Base-by-base conservation (phyloP, 1,284 basidiomycete genomes). In the Pseudozyma thailandica region DNA sequence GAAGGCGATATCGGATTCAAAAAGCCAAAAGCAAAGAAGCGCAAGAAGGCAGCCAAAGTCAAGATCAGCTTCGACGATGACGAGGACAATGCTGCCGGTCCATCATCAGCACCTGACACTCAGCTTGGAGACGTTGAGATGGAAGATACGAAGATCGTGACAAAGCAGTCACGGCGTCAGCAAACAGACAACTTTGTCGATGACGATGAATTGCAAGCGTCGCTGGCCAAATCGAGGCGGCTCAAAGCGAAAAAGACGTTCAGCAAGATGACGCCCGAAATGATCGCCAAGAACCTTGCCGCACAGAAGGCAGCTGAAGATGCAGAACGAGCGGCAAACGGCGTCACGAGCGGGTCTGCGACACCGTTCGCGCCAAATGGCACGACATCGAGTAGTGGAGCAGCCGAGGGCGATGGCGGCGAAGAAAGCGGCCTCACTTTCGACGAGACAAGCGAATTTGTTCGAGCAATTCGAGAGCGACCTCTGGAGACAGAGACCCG, bases 361-460 rank as follows among this genome's bases (percentile, higher is more conserved):
- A 46, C 43, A 1, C 43, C 55, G 3, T 39, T 25, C 16, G 21
- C 16, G 4, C 20, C 28, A 35, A 49, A 48, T 31, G 63, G 52
- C 0, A 48, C 52, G 6, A 30, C 20, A 4, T 2, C 49, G 18
- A 21, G 21, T 8, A 25, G 16, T 7, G 45, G 41, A 8, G 42
- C 21, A 12, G 41, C 38, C 0, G 49, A 50, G n/a, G 52, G 43
- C 7, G 50, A 28, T 9, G 50, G 20, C 20, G 64, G 21, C 25
- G 68, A 26, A 10, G 63, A 61, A 23, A 61, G 43, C 37, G 78
- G 47, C 38, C 86, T 99, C 30, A 92, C 91, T 0, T 94, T 99
- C 63, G 95, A 98, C 81, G 94, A 97, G 76, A 98, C 96, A 0
- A 93, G 93, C 16, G 94, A 98, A 82, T 99, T 99, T 76, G 92